Percentiles rank a stretch among this genome's conserved stretches.
These are phyloP conservation scores for Thraustochytrium sp. DNA, from an alignment of 352 stramenopile genomes.

Conservation along the genomic window DNA sequence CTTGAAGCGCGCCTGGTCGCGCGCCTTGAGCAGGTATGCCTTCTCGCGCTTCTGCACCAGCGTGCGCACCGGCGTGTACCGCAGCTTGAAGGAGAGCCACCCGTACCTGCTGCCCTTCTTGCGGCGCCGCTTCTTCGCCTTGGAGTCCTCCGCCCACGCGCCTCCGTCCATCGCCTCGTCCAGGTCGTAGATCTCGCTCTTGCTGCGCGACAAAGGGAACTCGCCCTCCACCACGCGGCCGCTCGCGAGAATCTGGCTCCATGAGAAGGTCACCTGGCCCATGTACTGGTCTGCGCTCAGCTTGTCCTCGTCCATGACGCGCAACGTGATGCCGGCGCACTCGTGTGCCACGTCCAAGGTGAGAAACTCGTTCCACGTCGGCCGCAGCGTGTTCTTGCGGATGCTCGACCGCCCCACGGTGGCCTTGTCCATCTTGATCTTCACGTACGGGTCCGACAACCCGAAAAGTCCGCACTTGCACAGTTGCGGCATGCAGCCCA, in stretches of 20 bases:
- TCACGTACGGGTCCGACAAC: background rate
- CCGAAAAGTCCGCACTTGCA: conserved; percentile 20
- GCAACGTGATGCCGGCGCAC: background rate
- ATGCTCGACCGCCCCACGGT: background rate
- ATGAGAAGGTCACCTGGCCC: conserved; percentile 20
- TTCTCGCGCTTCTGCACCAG: conserved; percentile 10
- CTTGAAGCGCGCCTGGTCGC: background rate
- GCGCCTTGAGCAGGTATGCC: background rate
- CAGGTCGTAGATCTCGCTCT: conserved; percentile 12
- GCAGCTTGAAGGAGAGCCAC: conserved; percentile 20
- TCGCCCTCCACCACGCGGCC: background rate
- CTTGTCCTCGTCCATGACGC: background rate
- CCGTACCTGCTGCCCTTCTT: conserved; percentile 29
- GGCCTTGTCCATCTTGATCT: background rate
- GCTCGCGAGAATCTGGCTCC: background rate
- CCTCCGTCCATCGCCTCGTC: background rate
- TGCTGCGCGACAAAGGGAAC: conserved; percentile 6
- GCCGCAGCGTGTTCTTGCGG: background rate
- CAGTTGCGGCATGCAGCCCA: background rate
- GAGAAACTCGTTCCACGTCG: conserved; percentile 18
- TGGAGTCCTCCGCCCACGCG: conserved; percentile 12
- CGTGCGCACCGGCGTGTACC: conserved; percentile 3
- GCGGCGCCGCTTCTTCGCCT: background rate
- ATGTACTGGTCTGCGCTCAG: background rate
- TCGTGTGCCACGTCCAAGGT: conserved; percentile 8